A percentile compares a stretch with the other conserved stretches of the same genome.
These are phyloP conservation scores for Nidula microcarpa DNA, from an alignment of 768 basidiomycete species.

Conservation along the genomic window DNA sequence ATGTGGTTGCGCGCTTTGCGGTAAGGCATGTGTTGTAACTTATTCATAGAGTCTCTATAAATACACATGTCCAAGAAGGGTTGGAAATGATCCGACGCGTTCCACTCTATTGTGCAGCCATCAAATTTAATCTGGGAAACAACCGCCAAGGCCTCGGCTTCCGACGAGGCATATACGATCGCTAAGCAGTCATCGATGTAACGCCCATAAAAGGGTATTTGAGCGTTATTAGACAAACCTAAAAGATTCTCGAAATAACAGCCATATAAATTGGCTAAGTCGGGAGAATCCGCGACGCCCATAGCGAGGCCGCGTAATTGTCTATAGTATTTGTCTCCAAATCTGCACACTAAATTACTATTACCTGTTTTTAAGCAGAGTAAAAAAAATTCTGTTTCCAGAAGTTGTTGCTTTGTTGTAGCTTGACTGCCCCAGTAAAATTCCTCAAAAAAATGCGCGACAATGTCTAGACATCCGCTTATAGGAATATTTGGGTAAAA, in stretches of 20 bases:
- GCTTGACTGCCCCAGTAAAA: too few relatives aligned
- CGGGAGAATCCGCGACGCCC: too few relatives aligned
- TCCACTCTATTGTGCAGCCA: not conserved
- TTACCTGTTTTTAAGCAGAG: too few relatives aligned
- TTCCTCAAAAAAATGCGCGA: too few relatives aligned
- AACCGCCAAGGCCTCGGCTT: not conserved
- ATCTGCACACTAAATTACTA: too few relatives aligned
- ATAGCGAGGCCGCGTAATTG: too few relatives aligned
- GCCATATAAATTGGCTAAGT: too few relatives aligned
- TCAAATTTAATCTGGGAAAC: not conserved
- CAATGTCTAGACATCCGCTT: too few relatives aligned
- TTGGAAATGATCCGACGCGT: not conserved
- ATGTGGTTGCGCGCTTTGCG: not conserved
- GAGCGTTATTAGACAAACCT: not conserved
- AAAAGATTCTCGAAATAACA: not conserved
- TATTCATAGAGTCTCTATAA: not conserved
- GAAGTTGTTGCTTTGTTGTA: too few relatives aligned
- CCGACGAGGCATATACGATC: not conserved
- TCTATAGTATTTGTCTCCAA: too few relatives aligned
- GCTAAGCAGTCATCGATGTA: conserved; percentile 1
- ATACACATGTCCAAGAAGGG: not conserved
- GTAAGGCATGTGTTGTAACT: not conserved
- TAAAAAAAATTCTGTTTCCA: not conserved
- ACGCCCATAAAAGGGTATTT: not conserved
- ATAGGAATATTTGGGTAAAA: too few relatives aligned